Conservation (phyloP, 2,329 filamentous ascomycete species). For the Aspergillus intermedius region DNA sequence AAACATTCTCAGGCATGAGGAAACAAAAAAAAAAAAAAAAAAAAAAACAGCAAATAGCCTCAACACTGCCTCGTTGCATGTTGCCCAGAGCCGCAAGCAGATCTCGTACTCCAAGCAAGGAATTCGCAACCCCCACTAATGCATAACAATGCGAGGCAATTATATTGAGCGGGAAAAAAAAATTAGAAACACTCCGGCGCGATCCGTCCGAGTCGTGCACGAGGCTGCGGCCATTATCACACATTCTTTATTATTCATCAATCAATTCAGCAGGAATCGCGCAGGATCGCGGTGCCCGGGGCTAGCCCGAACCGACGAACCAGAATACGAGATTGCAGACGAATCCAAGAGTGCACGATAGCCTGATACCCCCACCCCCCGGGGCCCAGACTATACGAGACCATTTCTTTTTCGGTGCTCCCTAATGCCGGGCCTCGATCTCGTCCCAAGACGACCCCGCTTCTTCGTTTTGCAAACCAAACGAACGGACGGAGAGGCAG, state of each 20-base stretch:
- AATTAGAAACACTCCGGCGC: neutral
- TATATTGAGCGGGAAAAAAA: too few species aligned
- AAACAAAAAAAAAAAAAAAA: neutral
- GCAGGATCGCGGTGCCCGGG: neutral
- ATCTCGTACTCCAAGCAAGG: neutral
- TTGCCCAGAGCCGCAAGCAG: neutral
- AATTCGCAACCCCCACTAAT: neutral
- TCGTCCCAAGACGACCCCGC: too few species aligned
- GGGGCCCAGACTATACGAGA: too few species aligned
- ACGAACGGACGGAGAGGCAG: too few species aligned
- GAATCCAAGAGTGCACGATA: too few species aligned
- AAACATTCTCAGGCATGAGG: too few species aligned
- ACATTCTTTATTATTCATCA: neutral
- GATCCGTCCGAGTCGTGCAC: neutral
- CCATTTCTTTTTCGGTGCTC: too few species aligned
- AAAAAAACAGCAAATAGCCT: neutral
- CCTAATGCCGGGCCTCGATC: too few species aligned
- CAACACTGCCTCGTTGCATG: neutral
- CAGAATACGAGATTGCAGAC: too few species aligned
- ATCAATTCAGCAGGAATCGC: neutral
- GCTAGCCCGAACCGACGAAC: too few species aligned
- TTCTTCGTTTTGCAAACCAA: too few species aligned
- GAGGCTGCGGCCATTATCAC: neutral
- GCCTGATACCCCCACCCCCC: too few species aligned
- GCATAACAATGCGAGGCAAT: neutral